Base-by-base conservation (phyloP, 1,284 basidiomycete species). In the Microbotryum violaceum region DNA sequence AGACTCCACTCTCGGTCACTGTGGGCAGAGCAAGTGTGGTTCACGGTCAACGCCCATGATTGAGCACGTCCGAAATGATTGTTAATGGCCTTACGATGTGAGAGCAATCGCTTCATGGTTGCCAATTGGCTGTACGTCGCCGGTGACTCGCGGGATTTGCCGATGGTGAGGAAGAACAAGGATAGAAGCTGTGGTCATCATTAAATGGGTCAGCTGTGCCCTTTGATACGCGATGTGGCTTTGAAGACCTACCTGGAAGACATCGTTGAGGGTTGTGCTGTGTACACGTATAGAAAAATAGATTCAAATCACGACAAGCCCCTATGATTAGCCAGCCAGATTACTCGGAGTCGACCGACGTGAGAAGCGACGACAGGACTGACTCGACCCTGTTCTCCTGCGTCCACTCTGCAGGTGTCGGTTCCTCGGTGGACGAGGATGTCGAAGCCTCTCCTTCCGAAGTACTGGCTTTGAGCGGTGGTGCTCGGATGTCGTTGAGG, bases 121-220 rank as follows among this genome's bases (percentile, higher is more conserved):
- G 91, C 88, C 65, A 97, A 85, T 74, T 96, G 92, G 66, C 89
- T 91, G 75, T 93, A 97, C 0, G 88, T 89, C 21, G 91, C 92
- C 0, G 91, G 91, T 23, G 86, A 87, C 77, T 96, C 92, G 67
- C 86, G 84, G 55, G 88, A 91, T 79, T 91, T 92, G 52, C 92
- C 92, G 69, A 97, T 69, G 48, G 68, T 68, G 46, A 73, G 66
- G 65, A 73, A 72, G 68, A 72, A 72, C 57, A 73, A 61, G 14
- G 68, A 70, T 27, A 74, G 62, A 27, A 74, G 63, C 58, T 63
- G 54, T 8, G 21, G 29, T 2, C 4, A 10, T 23, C 29, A 8
- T 10, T 10, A 21, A 6, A 14, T 25, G 42, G 14, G 42, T 46
- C 49, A 46, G 54, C 21, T 21, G 12, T 29, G 20, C 23, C n/a